Evolutionary conservation across 345 rosid genomes (phyloP).

Genomic region (Linum trigynum): DNA sequence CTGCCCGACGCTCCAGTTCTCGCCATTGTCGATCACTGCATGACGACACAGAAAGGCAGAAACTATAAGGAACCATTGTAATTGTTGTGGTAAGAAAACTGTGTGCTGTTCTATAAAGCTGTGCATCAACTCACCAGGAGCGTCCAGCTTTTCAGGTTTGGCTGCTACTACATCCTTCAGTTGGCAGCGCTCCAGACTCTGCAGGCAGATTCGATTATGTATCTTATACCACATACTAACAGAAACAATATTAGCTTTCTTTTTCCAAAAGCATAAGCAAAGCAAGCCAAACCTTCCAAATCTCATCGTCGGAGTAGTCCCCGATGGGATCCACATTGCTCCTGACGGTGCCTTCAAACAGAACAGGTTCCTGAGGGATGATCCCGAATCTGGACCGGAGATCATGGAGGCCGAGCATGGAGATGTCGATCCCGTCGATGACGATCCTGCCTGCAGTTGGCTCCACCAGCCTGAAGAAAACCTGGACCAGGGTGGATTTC

Average conservation of each 20-base stretch:
- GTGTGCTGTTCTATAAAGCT: not conserved
- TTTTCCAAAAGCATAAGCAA: not conserved
- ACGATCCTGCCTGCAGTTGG: conserved; percentile 72
- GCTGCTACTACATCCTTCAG: conserved; percentile 63
- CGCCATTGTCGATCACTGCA: conserved; percentile 87
- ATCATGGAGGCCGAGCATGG: conserved; percentile 70
- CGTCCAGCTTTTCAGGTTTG: conserved; percentile 74
- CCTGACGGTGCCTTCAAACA: conserved; percentile 92
- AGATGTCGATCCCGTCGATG: conserved; percentile 75
- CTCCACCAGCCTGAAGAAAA: conserved; percentile 81
- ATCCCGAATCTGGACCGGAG: conserved; percentile 87
- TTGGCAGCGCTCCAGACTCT: conserved; percentile 92
- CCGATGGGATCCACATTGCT: conserved; percentile 85
- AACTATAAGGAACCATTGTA: not conserved
- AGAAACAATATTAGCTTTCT: not conserved
- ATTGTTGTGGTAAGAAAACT: not conserved
- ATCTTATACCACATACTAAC: too few relatives aligned
- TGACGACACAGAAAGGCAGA: not conserved
- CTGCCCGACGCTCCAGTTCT: conserved; percentile 98
- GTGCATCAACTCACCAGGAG: conserved; percentile 35
- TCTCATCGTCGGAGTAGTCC: conserved; percentile 68
- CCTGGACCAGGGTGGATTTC: conserved; percentile 86
- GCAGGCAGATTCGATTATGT: not conserved
- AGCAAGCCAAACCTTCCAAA: conserved; percentile 60
- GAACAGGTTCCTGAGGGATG: conserved; percentile 95